Base-by-base conservation (phyloP, 2,329 filamentous ascomycete genomes). In the Delphinella strobiligena region DNA sequence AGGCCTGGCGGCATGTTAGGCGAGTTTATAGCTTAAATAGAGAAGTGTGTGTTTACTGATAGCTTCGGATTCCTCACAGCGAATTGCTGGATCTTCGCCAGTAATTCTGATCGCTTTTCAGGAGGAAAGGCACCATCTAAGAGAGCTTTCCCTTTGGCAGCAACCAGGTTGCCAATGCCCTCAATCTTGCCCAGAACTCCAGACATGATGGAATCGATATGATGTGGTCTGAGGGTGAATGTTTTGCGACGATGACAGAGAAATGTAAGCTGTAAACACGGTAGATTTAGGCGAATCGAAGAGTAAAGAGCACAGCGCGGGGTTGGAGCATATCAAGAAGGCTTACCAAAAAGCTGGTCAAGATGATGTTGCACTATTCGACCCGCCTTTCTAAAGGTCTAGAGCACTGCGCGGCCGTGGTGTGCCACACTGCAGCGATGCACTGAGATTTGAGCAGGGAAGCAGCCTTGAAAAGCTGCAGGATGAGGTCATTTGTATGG, bases 31-130 rank as follows among this genome's bases (percentile, higher is more conserved):
- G 14, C 17, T 3, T 32, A 22, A 8, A 18, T 4, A 33, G 12
- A 15, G 29, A 4, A 22, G 10, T 19, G 16, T 14, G 27, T 58
- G 12, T 78, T 16, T 66, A 85, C 82, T 40, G 81, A 77, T 32
- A 87, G 63, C 45, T 85, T 63, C 2, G 85, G 85, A 41, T 80
- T 78, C 36, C 70, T 63, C 4, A 68, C 59, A 12, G 78, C 75
- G 51, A 83, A 80, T 4, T 62, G 54, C 27, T 67, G 63, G 19
- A 73, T 58, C 33, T 63, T 66, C 12, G 71, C 63, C 49, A 77
- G 68, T 31, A 74, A 66, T 41, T 68, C 65, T 46, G 75, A 68
- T 36, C 81, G 71, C 43, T 72, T 71, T 27, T 74, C 63, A 0
- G 80, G 78, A 33, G 75, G 71, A 32, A 85, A 65, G 40, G 75